Conservation (phyloP, 768 basidiomycete genomes). For the Albatrellus ellisii region DNA sequence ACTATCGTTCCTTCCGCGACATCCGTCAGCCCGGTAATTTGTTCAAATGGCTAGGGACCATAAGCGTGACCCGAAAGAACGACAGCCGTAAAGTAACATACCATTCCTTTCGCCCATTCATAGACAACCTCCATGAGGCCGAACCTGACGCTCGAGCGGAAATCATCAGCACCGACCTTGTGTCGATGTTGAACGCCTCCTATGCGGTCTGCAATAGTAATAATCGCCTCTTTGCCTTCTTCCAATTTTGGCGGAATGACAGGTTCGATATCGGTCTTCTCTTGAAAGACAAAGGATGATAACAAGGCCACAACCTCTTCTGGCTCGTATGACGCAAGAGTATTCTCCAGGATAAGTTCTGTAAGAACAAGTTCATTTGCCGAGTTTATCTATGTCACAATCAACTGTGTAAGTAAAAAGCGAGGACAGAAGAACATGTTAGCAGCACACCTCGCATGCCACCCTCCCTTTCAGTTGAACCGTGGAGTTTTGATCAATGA, state of each 20-base stretch:
- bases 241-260: slow-evolving; percentile 66
- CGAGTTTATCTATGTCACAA: slow-evolving; percentile 75
- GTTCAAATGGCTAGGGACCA: slow-evolving; percentile 77
- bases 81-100: slow-evolving; percentile 25
- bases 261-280: slow-evolving; percentile 90
- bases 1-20: slow-evolving; percentile 96
- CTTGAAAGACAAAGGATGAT: slow-evolving; percentile 96
- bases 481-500: slow-evolving; percentile 92
- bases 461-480: slow-evolving; percentile 94
- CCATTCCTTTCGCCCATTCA: slow-evolving; percentile 99
- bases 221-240: slow-evolving; percentile 67
- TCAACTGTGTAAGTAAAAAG: not conserved
- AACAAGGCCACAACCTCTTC: slow-evolving; percentile 94
- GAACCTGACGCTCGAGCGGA: slow-evolving; percentile 70
- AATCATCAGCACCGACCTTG: slow-evolving; percentile 70
- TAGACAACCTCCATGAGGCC: slow-evolving; percentile 95
- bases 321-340: slow-evolving; percentile 78
- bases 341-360: slow-evolving; percentile 94
- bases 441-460: slow-evolving; percentile 74
- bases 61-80: not conserved
- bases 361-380: slow-evolving; percentile 95
- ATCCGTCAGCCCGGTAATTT: slow-evolving; percentile 87
- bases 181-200: slow-evolving; percentile 67
- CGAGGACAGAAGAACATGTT: not conserved
- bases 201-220: slow-evolving; percentile 67